Evolutionary conservation across 257 asterid genomes (phyloP).

Genomic region (Jacaranda mimosifolia): DNA sequence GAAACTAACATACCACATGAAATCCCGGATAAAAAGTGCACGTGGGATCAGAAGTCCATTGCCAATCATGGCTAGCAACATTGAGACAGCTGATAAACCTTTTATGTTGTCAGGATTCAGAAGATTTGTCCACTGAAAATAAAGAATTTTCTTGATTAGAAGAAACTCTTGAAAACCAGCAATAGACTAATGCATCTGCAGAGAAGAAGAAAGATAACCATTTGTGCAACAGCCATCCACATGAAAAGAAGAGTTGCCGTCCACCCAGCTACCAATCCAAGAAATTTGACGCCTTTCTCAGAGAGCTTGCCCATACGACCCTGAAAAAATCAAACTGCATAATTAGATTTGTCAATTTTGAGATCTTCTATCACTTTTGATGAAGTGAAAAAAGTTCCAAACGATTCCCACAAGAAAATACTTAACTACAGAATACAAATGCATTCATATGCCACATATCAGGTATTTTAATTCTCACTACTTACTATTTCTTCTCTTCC

Average conservation of each 20-base stretch:
- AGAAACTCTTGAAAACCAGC: conserved; percentile 29
- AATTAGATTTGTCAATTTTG: conserved; percentile 6
- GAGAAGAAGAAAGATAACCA: conserved; percentile 52
- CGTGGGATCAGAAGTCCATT: conserved; percentile 97
- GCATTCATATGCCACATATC: conserved; percentile 14
- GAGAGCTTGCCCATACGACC: conserved; percentile 87
- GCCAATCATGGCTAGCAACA: conserved; percentile 95
- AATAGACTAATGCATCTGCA: conserved; percentile 11
- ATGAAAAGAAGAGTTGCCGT: conserved; percentile 98
- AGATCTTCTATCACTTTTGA: background rate
- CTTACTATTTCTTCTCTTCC: background rate
- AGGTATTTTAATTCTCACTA: background rate
- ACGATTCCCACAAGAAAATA: background rate
- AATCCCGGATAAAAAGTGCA: conserved; percentile 83
- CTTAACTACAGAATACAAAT: background rate
- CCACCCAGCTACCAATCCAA: conserved; percentile 87
- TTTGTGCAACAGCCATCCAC: conserved; percentile 99
- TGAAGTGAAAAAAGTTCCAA: background rate
- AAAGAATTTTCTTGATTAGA: conserved; percentile 31
- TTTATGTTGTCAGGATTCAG: conserved; percentile 86
- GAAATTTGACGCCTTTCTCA: conserved; percentile 68
- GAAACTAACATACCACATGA: conserved; percentile 79
- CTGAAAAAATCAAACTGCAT: conserved; percentile 49
- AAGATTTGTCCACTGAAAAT: conserved; percentile 85
- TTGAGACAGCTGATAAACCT: conserved; percentile 89